Evolutionary conservation across 164 flowering plant species (phyloP).

Genomic region (Nymphaea colorata): DNA sequence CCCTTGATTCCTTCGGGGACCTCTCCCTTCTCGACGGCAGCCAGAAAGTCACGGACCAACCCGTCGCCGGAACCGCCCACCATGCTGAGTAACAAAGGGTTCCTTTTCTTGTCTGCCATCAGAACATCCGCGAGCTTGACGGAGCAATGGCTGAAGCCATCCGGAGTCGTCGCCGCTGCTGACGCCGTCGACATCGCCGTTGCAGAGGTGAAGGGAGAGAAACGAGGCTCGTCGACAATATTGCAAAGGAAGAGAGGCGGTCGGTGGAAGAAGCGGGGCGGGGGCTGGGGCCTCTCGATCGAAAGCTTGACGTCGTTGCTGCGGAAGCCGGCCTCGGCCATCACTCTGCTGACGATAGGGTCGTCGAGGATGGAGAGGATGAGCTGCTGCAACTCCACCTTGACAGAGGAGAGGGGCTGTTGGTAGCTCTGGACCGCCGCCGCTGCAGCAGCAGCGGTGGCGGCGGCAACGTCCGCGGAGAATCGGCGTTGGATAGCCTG

Average conservation of each 20-base stretch:
- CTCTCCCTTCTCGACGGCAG: conserved; percentile 22
- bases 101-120: conserved; percentile 38
- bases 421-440: conserved; percentile 22
- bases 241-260: conserved; percentile 63
- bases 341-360: conserved; percentile 87
- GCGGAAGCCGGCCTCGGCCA: conserved; percentile 79
- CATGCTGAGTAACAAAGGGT: conserved; percentile 73
- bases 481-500: conserved; percentile 72
- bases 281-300: conserved; percentile 43
- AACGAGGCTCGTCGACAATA: conserved; percentile 8
- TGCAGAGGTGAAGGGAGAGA: conserved; percentile 29
- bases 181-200: conserved; percentile 17
- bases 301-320: conserved; percentile 79
- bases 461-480: conserved; percentile 39
- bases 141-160: not conserved
- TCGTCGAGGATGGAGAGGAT: conserved; percentile 85
- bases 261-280: conserved; percentile 25
- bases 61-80: conserved; percentile 32
- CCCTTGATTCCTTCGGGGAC: conserved; percentile 26
- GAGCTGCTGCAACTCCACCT: conserved; percentile 69
- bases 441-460: conserved; percentile 22
- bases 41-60: conserved; percentile 31
- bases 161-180: conserved; percentile 2
- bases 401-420: conserved; percentile 24
- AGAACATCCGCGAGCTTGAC: conserved; percentile 41